Percentiles rank a stretch among this genome's conserved stretches.
Evolutionary conservation across 148 eudicot species (phyloP).

Genomic region (Agrostemma githago): DNA sequence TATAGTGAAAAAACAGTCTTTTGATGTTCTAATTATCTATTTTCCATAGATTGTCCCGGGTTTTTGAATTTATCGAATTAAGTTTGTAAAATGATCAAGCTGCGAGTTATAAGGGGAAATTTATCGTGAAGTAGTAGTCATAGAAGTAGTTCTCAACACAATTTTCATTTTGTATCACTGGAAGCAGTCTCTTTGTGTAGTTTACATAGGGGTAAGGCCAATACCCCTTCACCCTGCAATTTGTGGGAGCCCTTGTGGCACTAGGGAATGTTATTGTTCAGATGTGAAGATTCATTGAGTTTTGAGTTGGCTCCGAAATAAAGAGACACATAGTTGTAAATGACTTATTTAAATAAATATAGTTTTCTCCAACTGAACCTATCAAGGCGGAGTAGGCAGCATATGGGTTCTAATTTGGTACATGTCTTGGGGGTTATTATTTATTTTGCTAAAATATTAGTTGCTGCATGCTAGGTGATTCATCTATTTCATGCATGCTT

Average conservation of each 20-base stretch:
- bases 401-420: neutral
- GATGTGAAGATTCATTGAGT: neutral
- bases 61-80: neutral
- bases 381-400: neutral
- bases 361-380: neutral
- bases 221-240: too few species aligned
- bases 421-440: too few species aligned
- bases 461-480: neutral
- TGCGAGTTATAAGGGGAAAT: neutral
- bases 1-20: neutral
- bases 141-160: too few species aligned
- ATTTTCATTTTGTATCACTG: too few species aligned
- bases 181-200: too few species aligned
- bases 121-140: neutral
- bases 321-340: neutral
- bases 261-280: neutral
- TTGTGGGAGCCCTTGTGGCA: too few species aligned
- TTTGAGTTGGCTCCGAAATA: neutral
- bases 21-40: neutral
- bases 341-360: neutral
- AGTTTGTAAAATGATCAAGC: slow-evolving; percentile 1
- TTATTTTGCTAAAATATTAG: neutral
- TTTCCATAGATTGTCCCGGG: neutral
- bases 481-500: neutral
- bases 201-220: too few species aligned